Percentiles rank a stretch among this genome's conserved stretches.
These are phyloP conservation scores for Termitomyces sp. DNA, from an alignment of 768 basidiomycete genomes.

Conservation along the genomic window DNA sequence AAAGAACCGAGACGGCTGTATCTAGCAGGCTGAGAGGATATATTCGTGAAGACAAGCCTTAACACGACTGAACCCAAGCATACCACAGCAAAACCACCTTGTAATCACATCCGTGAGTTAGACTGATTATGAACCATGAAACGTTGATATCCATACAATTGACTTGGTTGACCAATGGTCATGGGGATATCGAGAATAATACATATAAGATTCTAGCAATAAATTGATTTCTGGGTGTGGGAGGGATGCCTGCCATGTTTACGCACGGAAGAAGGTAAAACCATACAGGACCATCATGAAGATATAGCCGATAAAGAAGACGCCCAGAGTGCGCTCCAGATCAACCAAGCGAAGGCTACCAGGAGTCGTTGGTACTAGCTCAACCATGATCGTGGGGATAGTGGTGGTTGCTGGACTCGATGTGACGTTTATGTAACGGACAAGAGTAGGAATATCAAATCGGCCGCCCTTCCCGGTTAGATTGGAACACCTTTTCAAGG, in stretches of 20 bases:
- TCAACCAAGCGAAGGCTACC: slow-evolving; percentile 13
- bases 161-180: slow-evolving; percentile 10
- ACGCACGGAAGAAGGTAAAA: slow-evolving; percentile 17
- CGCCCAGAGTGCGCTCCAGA: slow-evolving; percentile 13
- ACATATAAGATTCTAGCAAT: slow-evolving; percentile 15
- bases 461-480: background rate
- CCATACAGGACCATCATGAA: slow-evolving; percentile 17
- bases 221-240: background rate
- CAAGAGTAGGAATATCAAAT: background rate
- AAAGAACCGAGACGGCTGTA: slow-evolving; percentile 9
- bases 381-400: slow-evolving; percentile 4
- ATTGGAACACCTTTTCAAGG: background rate
- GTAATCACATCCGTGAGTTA: background rate
- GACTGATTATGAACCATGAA: background rate
- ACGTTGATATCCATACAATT: background rate
- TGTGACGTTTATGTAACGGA: background rate
- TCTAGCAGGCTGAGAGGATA: slow-evolving; percentile 8
- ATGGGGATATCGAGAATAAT: slow-evolving; percentile 15
- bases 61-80: background rate
- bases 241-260: background rate
- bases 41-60: background rate
- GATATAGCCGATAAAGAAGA: slow-evolving; percentile 16
- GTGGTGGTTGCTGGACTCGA: background rate
- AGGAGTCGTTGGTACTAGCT: slow-evolving; percentile 8
- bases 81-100: slow-evolving; percentile 6